Evolutionary conservation across 768 basidiomycete genomes (phyloP).

Genomic region (Termitomyces sp.): DNA sequence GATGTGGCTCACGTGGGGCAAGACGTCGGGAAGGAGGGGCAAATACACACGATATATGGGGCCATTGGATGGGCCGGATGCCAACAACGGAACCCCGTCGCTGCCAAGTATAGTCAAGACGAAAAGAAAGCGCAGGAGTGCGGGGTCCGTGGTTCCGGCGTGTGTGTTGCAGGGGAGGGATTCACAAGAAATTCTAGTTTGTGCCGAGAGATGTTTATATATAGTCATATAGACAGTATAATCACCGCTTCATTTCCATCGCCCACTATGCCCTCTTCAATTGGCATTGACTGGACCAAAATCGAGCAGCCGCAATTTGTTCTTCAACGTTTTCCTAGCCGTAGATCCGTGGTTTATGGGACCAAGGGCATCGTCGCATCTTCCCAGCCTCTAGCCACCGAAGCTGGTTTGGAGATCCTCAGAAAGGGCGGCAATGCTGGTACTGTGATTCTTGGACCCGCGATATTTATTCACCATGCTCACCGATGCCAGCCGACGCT

Average conservation of each 20-base stretch:
- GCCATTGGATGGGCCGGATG: background rate
- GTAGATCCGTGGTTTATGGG: constrained; percentile 82
- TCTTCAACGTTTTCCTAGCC: constrained; percentile 72
- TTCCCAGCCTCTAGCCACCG: constrained; percentile 87
- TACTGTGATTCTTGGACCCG: constrained; percentile 23
- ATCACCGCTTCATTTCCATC: background rate
- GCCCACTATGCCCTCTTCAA: constrained; percentile 26
- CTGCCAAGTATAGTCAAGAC: background rate
- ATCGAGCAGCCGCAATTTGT: constrained; percentile 62
- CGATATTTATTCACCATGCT: background rate
- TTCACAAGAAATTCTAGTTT: background rate
- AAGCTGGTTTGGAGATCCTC: constrained; percentile 89
- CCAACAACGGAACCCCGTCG: background rate
- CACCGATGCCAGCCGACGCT: constrained; percentile 62
- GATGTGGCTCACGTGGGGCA: background rate
- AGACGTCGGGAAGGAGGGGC: background rate
- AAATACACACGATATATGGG: background rate
- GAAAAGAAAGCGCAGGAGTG: background rate
- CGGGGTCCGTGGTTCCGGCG: background rate
- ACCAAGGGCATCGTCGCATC: constrained; percentile 85
- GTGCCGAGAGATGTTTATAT: background rate
- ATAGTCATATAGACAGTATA: background rate
- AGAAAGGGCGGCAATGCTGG: constrained; percentile 95
- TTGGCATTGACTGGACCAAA: constrained; percentile 47
- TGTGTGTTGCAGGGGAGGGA: background rate